phyloP scores from a whole-genome alignment of 2,329 filamentous ascomycete species.

The Microcyclospora pomicola region DNA sequence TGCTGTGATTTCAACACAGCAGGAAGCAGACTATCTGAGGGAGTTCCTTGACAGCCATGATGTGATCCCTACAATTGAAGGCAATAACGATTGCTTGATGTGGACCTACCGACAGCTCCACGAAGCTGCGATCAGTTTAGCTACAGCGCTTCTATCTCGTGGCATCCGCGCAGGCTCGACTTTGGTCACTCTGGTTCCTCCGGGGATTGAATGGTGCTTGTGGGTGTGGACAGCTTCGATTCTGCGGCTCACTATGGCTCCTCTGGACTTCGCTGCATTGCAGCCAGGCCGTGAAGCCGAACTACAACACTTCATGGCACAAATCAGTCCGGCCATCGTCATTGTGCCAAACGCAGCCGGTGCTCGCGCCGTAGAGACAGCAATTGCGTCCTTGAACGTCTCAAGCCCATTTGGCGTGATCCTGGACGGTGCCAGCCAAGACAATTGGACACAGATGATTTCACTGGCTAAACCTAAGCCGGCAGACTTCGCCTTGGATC shows the following conservation, averaged over 20 bases:
- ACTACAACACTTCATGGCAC: conserved; percentile 1
- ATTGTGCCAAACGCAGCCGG: neutral
- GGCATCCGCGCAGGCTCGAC: neutral
- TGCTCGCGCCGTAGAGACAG: neutral
- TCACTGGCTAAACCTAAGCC: no score
- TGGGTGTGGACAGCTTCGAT: neutral
- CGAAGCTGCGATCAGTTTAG: neutral
- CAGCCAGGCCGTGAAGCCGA: neutral
- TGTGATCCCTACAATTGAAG: neutral
- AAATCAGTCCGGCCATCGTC: neutral
- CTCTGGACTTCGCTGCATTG: neutral
- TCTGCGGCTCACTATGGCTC: neutral
- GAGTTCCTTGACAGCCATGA: neutral
- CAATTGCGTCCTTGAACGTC: neutral
- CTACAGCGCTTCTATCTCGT: no score
- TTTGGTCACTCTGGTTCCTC: neutral
- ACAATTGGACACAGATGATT: neutral
- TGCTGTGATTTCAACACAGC: conserved; percentile 1
- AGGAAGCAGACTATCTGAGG: neutral
- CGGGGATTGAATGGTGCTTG: neutral
- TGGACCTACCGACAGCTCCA: neutral
- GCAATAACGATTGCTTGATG: neutral
- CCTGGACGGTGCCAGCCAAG: neutral
- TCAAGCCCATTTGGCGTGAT: no score
- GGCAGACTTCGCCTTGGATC: no score